phyloP scores from a whole-genome alignment of 2,329 filamentous ascomycete species.

The Pseudocercospora pini-densiflorae region DNA sequence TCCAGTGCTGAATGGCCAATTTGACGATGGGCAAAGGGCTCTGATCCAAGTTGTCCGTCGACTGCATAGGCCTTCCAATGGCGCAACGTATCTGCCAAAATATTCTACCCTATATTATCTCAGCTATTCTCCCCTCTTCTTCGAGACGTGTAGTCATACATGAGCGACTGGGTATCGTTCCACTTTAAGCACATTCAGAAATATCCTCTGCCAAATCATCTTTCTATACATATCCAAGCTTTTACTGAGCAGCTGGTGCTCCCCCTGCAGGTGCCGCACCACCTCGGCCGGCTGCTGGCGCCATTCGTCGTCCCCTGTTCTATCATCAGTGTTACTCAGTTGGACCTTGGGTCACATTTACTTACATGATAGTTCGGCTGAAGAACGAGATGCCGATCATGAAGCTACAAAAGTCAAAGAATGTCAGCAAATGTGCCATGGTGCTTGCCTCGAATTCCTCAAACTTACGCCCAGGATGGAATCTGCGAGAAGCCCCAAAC shows the following conservation, averaged over 20 bases:
- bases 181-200: slow-evolving; percentile 3
- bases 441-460: not conserved
- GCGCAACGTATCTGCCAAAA: not conserved
- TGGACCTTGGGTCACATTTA: not conserved
- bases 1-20: too few species aligned
- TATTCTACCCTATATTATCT: not conserved
- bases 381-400: slow-evolving; percentile 77
- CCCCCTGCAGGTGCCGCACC: slow-evolving; percentile 9
- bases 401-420: slow-evolving; percentile 47
- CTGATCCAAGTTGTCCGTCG: not conserved
- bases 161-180: slow-evolving; percentile 11
- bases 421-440: not conserved
- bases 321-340: not conserved
- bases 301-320: slow-evolving; percentile 17
- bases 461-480: slow-evolving; percentile 63
- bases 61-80: not conserved
- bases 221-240: slow-evolving; percentile 1
- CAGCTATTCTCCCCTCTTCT: not conserved
- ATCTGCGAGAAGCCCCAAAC: slow-evolving; percentile 66
- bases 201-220: not conserved
- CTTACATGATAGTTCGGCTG: slow-evolving; percentile 77
- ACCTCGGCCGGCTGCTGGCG: slow-evolving; percentile 10
- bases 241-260: slow-evolving; percentile 4
- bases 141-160: slow-evolving; percentile 3
- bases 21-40: too few species aligned